Conservation (phyloP, 169 alveolate species). For the Babesia gibsoni region DNA sequence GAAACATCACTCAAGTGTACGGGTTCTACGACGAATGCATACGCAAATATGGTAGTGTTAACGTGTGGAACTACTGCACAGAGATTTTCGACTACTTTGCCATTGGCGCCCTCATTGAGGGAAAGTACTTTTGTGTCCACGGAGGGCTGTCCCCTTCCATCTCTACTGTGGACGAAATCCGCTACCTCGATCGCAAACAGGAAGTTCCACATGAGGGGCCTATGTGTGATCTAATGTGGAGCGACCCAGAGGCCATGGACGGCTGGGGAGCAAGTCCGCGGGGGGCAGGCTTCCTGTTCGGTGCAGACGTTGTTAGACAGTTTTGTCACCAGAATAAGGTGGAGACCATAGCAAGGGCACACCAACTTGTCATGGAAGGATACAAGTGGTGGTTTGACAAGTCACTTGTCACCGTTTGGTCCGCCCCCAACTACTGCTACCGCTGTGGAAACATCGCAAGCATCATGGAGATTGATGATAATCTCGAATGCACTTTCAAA, state of each 20-base stretch:
- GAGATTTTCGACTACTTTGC: constrained; percentile 98
- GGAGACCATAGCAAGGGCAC: constrained; percentile 98
- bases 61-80: constrained; percentile 97
- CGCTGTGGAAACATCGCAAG: constrained; percentile 99
- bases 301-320: constrained; percentile 93
- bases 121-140: constrained; percentile 94
- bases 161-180: constrained; percentile 90
- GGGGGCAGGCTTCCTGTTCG: constrained; percentile 99
- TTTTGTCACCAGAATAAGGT: constrained; percentile 93
- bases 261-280: constrained; percentile 99
- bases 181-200: constrained; percentile 90
- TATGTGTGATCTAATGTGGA: constrained; percentile 99
- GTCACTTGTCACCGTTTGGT: constrained; percentile 94
- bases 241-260: constrained; percentile 98
- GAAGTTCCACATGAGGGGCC: constrained; percentile 99
- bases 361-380: constrained; percentile 99
- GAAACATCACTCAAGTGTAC: constrained; percentile 98
- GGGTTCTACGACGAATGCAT: constrained; percentile 99
- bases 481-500: constrained; percentile 47
- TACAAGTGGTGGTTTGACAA: constrained; percentile 95
- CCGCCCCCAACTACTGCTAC: constrained; percentile 99
- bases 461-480: constrained; percentile 92
- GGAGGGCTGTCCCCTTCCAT: constrained; percentile 98
- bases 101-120: constrained; percentile 95
- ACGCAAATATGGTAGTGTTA: constrained; percentile 96